Evolutionary conservation across 2,329 filamentous ascomycete species (phyloP).

Genomic region (Thielaviopsis punctulata): DNA sequence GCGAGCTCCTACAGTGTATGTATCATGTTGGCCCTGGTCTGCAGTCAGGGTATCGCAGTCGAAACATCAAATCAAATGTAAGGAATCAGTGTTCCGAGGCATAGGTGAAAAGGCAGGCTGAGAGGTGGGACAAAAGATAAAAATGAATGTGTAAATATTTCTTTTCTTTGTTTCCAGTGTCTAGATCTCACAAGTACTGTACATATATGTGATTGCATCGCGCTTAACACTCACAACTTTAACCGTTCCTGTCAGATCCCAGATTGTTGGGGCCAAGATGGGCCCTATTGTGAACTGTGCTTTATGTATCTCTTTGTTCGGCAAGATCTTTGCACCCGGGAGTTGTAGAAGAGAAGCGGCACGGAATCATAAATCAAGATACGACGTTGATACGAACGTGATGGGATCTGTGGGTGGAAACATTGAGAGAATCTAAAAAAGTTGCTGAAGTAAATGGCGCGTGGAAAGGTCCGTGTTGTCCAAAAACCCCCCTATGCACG

Average conservation of each 20-base stretch:
- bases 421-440: too few species aligned
- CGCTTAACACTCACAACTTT: too few species aligned
- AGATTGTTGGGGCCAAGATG: too few species aligned
- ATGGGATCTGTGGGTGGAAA: background rate
- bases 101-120: background rate
- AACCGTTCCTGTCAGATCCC: too few species aligned
- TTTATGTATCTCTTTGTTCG: background rate
- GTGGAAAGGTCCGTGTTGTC: too few species aligned
- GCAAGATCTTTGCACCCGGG: background rate
- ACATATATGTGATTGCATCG: too few species aligned
- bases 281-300: background rate
- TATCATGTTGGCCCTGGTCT: background rate
- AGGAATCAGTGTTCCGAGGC: background rate
- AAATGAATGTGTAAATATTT: background rate
- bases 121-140: background rate
- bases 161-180: background rate
- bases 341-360: background rate
- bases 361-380: background rate
- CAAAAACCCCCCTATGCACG: too few species aligned
- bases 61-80: background rate
- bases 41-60: background rate
- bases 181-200: too few species aligned
- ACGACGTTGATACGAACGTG: background rate
- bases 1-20: background rate
- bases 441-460: background rate